Percentiles rank a stretch among this genome's conserved stretches.
phyloP scores from a whole-genome alignment of 2,329 filamentous ascomycete species.

The Pseudocercospora cruenta region DNA sequence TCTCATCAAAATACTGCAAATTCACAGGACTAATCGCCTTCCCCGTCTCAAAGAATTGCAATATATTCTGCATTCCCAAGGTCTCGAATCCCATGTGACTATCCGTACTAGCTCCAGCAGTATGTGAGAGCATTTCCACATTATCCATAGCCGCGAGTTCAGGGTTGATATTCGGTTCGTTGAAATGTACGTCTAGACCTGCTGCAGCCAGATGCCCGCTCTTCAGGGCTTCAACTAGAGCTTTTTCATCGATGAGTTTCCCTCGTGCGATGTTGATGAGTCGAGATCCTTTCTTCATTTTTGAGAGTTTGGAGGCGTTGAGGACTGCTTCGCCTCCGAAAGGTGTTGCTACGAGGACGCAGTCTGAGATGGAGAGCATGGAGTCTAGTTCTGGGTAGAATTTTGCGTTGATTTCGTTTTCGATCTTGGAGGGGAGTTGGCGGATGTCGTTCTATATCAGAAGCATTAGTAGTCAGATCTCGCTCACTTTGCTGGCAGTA shows the following conservation, averaged over 20 bases:
- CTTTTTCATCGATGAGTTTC: conserved; percentile 66
- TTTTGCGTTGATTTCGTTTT: conserved; percentile 55
- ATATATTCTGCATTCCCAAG: conserved; percentile 44
- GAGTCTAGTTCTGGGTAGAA: conserved; percentile 57
- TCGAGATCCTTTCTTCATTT: conserved; percentile 59
- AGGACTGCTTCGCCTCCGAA: conserved; percentile 57
- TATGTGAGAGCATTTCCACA: conserved; percentile 45
- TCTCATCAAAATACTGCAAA: conserved; percentile 47
- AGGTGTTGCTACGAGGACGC: conserved; percentile 65
- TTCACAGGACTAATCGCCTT: conserved; percentile 66
- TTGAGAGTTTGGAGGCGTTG: conserved; percentile 50
- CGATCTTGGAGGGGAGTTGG: conserved; percentile 51
- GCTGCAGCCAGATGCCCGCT: conserved; percentile 54
- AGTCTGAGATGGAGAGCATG: conserved; percentile 61
- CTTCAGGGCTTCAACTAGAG: conserved; percentile 63
- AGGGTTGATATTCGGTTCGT: conserved; percentile 61
- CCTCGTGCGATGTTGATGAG: conserved; percentile 71
- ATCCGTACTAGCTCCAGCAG: conserved; percentile 44
- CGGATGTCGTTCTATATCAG: conserved; percentile 57
- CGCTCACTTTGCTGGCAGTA: no score
- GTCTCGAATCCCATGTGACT: conserved; percentile 49
- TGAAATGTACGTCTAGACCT: conserved; percentile 66
- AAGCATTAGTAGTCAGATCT: no score
- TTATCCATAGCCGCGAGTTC: conserved; percentile 47
- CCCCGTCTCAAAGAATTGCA: conserved; percentile 56